These are phyloP conservation scores for Fusarium sp. DNA, from an alignment of 2,329 filamentous ascomycete genomes.

Conservation along the genomic window DNA sequence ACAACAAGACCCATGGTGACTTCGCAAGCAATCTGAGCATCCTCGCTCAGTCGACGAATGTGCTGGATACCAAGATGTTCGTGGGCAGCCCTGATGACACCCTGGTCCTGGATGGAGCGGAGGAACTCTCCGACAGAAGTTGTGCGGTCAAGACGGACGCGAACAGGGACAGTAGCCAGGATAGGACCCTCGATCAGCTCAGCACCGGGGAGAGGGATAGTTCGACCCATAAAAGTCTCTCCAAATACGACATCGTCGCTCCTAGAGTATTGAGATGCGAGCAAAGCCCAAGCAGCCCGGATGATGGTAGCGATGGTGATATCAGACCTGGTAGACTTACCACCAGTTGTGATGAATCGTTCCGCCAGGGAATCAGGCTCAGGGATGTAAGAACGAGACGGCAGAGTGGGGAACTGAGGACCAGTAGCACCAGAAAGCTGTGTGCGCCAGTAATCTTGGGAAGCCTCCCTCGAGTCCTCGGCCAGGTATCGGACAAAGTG, in stretches of 20 bases:
- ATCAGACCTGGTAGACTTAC: constrained; percentile 35
- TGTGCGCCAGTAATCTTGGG: constrained; percentile 39
- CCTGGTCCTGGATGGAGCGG: constrained; percentile 44
- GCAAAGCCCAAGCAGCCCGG: constrained; percentile 46
- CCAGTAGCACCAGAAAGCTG: constrained; percentile 41
- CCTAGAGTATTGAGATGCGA: constrained; percentile 44
- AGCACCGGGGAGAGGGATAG: constrained; percentile 43
- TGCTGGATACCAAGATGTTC: constrained; percentile 51
- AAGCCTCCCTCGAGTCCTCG: constrained; percentile 33
- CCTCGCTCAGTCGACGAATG: constrained; percentile 56
- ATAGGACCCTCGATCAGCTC: constrained; percentile 48
- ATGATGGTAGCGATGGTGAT: constrained; percentile 42
- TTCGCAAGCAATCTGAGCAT: constrained; percentile 66
- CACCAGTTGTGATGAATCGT: constrained; percentile 33
- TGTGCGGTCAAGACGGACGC: constrained; percentile 40
- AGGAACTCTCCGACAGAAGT: constrained; percentile 40
- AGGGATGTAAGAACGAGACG: constrained; percentile 41
- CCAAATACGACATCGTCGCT: constrained; percentile 48
- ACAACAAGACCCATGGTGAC: constrained; percentile 65
- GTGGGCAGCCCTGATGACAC: constrained; percentile 41
- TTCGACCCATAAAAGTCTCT: constrained; percentile 46
- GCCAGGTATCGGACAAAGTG: constrained; percentile 41
- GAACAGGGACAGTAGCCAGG: constrained; percentile 43
- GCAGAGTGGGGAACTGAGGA: constrained; percentile 41
- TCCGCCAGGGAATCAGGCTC: constrained; percentile 35